These are phyloP conservation scores for Globisporangium middletonii DNA, from an alignment of 352 stramenopile genomes.

Conservation along the genomic window DNA sequence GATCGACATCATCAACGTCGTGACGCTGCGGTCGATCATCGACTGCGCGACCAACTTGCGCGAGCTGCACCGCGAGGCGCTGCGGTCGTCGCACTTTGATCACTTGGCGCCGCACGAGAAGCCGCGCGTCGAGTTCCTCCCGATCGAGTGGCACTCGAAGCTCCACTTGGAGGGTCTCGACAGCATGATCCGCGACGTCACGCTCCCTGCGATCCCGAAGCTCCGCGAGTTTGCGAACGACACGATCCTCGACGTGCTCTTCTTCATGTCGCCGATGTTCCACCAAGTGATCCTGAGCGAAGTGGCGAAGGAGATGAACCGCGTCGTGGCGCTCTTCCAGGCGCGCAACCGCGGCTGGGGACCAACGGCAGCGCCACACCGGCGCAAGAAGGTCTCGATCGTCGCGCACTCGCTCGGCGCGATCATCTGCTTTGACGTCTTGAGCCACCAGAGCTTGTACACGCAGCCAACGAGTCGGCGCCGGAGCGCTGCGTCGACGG, in stretches of 20 bases:
- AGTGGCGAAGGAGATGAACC: constrained; percentile 90
- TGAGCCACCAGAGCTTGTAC: constrained; percentile 62
- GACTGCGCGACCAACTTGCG: constrained; percentile 70
- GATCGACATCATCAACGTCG: constrained; percentile 80
- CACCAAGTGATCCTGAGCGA: constrained; percentile 90
- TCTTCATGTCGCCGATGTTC: constrained; percentile 91
- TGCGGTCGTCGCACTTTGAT: constrained; percentile 66
- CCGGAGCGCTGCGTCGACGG: background rate
- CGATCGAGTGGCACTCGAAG: constrained; percentile 86
- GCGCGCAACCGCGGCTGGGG: constrained; percentile 50
- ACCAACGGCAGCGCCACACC: background rate
- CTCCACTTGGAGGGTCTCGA: constrained; percentile 74
- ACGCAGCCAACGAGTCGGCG: constrained; percentile 21
- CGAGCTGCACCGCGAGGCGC: constrained; percentile 55
- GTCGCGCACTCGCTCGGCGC: constrained; percentile 85
- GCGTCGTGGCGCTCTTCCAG: constrained; percentile 75
- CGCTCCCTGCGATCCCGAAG: constrained; percentile 85
- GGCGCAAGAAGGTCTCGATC: constrained; percentile 80
- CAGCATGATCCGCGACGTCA: constrained; percentile 65
- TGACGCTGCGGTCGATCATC: constrained; percentile 77
- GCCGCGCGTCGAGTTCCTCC: constrained; percentile 66
- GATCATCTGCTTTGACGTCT: constrained; percentile 91
- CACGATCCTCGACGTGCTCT: constrained; percentile 88
- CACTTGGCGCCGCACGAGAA: constrained; percentile 25
- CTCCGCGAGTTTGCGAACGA: constrained; percentile 91